phyloP scores from a whole-genome alignment of 495 filamentous ascomycete genomes.

The Aspergillus egyptiacus region DNA sequence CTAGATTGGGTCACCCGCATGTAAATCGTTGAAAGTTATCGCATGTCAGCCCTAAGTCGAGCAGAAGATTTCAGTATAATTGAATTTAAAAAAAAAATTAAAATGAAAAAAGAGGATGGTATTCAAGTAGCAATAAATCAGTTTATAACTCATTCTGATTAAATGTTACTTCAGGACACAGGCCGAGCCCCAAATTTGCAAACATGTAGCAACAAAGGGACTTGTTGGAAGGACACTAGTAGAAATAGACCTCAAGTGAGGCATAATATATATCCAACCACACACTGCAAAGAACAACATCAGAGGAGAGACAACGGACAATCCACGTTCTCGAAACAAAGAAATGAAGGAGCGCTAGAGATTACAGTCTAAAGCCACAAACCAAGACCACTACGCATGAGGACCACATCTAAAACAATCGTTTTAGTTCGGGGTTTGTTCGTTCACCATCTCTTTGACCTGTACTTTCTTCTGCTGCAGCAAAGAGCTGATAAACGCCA shows the following conservation, averaged over 20 bases:
- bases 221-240: not conserved
- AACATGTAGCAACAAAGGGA: conserved; percentile 4
- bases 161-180: too few relatives aligned
- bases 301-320: conserved; percentile 4
- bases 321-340: conserved; percentile 1
- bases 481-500: conserved; percentile 51
- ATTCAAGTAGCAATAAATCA: not conserved
- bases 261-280: conserved; percentile 10
- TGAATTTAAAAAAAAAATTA: not conserved
- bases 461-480: conserved; percentile 57
- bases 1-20: not conserved
- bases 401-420: conserved; percentile 13
- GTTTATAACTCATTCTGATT: too few relatives aligned
- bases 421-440: conserved; percentile 42
- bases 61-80: not conserved
- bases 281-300: conserved; percentile 3
- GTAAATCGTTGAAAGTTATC: not conserved
- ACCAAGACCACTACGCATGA: conserved; percentile 9
- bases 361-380: conserved; percentile 5
- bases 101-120: not conserved
- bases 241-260: too few relatives aligned
- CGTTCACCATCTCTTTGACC: conserved; percentile 49
- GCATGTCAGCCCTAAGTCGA: not conserved
- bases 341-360: conserved; percentile 2
- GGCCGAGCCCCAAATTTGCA: too few relatives aligned